phyloP scores from a whole-genome alignment of 2,329 filamentous ascomycete species.

The Trematosphaeria pertusa region DNA sequence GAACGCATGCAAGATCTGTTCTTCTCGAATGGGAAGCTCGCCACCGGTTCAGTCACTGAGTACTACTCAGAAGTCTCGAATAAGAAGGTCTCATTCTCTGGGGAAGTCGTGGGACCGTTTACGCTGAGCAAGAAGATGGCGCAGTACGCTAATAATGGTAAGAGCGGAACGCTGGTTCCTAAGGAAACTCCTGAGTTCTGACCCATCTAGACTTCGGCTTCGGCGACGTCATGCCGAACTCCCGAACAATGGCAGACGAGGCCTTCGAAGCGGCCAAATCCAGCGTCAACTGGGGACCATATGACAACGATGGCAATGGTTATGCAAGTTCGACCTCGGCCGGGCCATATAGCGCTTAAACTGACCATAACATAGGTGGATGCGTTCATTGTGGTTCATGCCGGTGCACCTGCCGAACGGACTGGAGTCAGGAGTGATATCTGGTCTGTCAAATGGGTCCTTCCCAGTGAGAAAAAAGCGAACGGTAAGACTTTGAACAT shows the following conservation, averaged over 20 bases:
- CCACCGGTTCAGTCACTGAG: conserved; percentile 31
- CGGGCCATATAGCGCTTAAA: too few species aligned
- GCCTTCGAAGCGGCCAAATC: conserved; percentile 18
- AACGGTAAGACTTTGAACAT: conserved; percentile 12
- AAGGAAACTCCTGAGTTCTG: neutral
- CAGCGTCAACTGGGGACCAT: conserved; percentile 1
- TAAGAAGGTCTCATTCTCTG: conserved; percentile 23
- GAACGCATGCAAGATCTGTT: conserved; percentile 28
- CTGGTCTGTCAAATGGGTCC: conserved; percentile 34
- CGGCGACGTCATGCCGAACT: conserved; percentile 23
- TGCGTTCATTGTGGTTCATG: conserved; percentile 35
- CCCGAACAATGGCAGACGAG: conserved; percentile 27
- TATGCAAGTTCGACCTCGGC: neutral
- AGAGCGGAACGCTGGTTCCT: neutral
- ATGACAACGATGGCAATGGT: conserved; percentile 7
- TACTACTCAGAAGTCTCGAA: conserved; percentile 31
- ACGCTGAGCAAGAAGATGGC: conserved; percentile 22
- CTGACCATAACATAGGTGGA: conserved; percentile 29
- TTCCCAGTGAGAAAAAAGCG: conserved; percentile 18
- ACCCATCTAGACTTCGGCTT: conserved; percentile 1
- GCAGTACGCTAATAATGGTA: conserved; percentile 30
- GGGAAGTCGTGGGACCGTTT: conserved; percentile 32
- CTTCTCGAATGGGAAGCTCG: conserved; percentile 30
- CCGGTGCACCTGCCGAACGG: conserved; percentile 26
- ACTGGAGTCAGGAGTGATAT: conserved; percentile 23